A percentile compares a stretch with the other conserved stretches of the same genome.
These are phyloP conservation scores for Phaseolus coccineus DNA, from an alignment of 331 rosid genomes.

Conservation along the genomic window DNA sequence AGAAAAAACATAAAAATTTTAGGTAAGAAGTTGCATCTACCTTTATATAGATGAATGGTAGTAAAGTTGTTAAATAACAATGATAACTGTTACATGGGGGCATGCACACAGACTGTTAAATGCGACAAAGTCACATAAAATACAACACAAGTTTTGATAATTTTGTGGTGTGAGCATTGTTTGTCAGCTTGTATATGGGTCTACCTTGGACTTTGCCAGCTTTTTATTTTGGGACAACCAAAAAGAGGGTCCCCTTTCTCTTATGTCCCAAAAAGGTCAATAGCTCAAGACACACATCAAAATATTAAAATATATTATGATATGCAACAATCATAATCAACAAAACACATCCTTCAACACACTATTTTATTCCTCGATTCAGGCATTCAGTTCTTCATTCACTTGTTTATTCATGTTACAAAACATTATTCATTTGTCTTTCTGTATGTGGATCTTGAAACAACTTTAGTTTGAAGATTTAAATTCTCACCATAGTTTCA, in stretches of 20 bases:
- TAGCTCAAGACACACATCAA: not conserved
- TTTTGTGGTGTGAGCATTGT: not conserved
- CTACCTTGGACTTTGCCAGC: slow-evolving; percentile 30
- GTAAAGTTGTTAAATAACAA: not conserved
- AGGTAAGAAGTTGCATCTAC: not conserved
- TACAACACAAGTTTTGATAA: not conserved
- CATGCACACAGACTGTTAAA: slow-evolving; percentile 16
- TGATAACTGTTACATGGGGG: slow-evolving; percentile 12
- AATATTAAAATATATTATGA: slow-evolving; percentile 1
- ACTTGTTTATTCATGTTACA: not conserved
- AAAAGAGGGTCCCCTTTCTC: slow-evolving; percentile 13
- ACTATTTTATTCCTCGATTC: not conserved
- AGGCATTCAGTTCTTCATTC: not conserved
- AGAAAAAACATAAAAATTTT: not conserved
- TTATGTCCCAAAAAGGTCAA: not conserved
- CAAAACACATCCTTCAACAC: not conserved
- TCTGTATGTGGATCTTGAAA: not conserved
- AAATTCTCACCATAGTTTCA: not conserved
- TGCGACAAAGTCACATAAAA: slow-evolving; percentile 29
- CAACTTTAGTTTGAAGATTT: slow-evolving; percentile 6
- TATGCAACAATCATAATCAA: too few species aligned
- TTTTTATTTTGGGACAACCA: not conserved
- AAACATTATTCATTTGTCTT: not conserved
- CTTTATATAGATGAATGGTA: not conserved
- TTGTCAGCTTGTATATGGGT: slow-evolving; percentile 43